Conservation (phyloP, 345 rosid genomes). For the Eucalyptus caleyi region DNA sequence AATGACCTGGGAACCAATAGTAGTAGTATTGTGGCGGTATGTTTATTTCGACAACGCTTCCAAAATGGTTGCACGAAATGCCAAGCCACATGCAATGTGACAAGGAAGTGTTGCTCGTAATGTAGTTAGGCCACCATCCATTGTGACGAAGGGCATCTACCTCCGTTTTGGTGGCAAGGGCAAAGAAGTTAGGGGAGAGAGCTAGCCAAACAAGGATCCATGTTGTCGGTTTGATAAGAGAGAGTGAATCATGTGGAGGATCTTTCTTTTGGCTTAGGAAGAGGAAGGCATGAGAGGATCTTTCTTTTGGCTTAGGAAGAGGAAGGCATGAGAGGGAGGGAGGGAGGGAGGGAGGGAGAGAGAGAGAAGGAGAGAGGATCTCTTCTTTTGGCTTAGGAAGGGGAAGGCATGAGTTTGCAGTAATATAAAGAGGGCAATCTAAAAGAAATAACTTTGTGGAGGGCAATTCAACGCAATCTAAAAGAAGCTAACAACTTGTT, state of each 20-base stretch:
- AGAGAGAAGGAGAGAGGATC: too few relatives aligned
- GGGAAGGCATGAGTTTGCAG: too few relatives aligned
- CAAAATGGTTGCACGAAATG: background rate
- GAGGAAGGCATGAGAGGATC: too few relatives aligned
- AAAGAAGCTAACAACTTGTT: background rate
- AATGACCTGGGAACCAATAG: background rate
- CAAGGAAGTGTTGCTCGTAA: background rate
- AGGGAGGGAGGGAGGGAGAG: too few relatives aligned
- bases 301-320: background rate
- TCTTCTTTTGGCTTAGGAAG: background rate
- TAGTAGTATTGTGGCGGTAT: background rate
- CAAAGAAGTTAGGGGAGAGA: background rate
- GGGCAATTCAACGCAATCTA: background rate
- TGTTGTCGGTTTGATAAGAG: background rate
- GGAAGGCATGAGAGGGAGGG: too few relatives aligned
- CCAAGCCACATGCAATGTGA: background rate
- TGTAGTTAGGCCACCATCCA: background rate
- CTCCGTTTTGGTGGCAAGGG: background rate
- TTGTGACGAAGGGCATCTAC: background rate
- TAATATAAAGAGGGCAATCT: too few relatives aligned
- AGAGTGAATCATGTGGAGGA: too few relatives aligned
- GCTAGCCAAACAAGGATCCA: background rate
- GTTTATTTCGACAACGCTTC: background rate
- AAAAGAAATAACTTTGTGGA: background rate
- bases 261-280: too few relatives aligned